These are phyloP conservation scores for Penicillium subrubescens DNA, from an alignment of 495 filamentous ascomycete genomes.

Conservation along the genomic window DNA sequence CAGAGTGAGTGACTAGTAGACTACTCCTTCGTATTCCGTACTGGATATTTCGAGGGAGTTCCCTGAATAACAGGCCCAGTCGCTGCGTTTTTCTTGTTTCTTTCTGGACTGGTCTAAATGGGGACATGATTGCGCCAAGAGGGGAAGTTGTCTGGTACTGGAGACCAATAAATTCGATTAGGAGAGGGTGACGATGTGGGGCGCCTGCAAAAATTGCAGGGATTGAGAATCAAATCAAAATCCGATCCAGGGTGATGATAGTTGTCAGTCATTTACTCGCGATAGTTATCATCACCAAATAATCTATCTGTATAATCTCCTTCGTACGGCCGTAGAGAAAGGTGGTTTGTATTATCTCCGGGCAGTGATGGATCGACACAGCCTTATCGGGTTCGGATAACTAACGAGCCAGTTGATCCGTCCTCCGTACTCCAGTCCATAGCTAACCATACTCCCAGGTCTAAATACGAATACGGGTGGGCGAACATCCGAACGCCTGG, in stretches of 20 bases:
- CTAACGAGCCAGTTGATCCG: not conserved
- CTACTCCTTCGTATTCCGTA: not conserved
- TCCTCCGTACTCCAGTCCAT: too few relatives aligned
- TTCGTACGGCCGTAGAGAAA: not conserved
- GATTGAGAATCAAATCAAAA: not conserved
- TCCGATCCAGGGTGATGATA: not conserved
- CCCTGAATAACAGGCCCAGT: not conserved
- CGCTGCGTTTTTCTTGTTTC: not conserved
- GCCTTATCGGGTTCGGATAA: not conserved
- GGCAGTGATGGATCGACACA: not conserved
- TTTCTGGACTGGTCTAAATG: not conserved
- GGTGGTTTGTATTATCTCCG: not conserved
- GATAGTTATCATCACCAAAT: not conserved
- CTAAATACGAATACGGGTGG: slow-evolving; percentile 2
- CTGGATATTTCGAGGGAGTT: not conserved
- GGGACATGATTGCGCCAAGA: not conserved
- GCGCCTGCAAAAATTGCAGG: not conserved
- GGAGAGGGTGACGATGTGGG: not conserved
- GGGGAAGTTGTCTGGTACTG: not conserved
- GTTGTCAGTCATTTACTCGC: not conserved
- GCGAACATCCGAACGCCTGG: not conserved
- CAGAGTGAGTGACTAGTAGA: not conserved
- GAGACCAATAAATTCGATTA: not conserved
- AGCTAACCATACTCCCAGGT: not conserved
- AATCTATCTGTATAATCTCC: not conserved